These are phyloP conservation scores for Hygrophorus pudorinus DNA, from an alignment of 768 basidiomycete species.

Conservation along the genomic window DNA sequence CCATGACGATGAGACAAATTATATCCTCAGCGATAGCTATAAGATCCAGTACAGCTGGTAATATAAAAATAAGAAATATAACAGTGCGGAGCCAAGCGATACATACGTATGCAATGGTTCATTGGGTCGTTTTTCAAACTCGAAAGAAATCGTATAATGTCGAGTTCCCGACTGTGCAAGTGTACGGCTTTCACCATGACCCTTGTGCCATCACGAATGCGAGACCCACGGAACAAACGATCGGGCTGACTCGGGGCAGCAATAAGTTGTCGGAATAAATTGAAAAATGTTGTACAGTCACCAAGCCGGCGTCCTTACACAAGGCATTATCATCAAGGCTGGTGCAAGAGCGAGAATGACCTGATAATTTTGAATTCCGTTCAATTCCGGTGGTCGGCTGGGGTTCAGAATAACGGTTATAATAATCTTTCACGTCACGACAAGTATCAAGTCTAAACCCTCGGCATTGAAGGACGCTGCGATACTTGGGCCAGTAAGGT, in stretches of 20 bases:
- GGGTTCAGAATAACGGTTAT: slow-evolving; percentile 5
- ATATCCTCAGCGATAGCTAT: slow-evolving; percentile 43
- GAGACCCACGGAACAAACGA: slow-evolving; percentile 60
- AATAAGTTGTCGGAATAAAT: neutral
- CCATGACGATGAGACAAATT: slow-evolving; percentile 67
- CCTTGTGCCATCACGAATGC: slow-evolving; percentile 37
- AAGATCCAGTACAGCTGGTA: slow-evolving; percentile 53
- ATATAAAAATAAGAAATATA: slow-evolving; percentile 7
- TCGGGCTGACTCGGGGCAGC: slow-evolving; percentile 41
- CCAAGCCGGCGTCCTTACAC: slow-evolving; percentile 65
- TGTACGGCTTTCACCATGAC: slow-evolving; percentile 65
- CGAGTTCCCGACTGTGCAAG: slow-evolving; percentile 50
- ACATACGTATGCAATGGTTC: slow-evolving; percentile 74
- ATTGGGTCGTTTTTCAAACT: slow-evolving; percentile 46
- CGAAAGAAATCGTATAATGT: slow-evolving; percentile 46
- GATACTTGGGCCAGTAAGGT: slow-evolving; percentile 56
- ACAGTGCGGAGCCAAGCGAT: slow-evolving; percentile 2
- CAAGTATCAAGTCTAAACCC: slow-evolving; percentile 64
- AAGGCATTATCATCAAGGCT: slow-evolving; percentile 45
- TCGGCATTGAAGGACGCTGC: slow-evolving; percentile 31
- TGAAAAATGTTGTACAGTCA: slow-evolving; percentile 23
- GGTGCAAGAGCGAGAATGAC: slow-evolving; percentile 23
- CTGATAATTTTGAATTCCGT: slow-evolving; percentile 14
- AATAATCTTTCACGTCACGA: slow-evolving; percentile 45
- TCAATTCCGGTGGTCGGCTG: slow-evolving; percentile 3